These are phyloP conservation scores for Cyclotella baltica DNA, from an alignment of 108 stramenopile species.

Conservation along the genomic window DNA sequence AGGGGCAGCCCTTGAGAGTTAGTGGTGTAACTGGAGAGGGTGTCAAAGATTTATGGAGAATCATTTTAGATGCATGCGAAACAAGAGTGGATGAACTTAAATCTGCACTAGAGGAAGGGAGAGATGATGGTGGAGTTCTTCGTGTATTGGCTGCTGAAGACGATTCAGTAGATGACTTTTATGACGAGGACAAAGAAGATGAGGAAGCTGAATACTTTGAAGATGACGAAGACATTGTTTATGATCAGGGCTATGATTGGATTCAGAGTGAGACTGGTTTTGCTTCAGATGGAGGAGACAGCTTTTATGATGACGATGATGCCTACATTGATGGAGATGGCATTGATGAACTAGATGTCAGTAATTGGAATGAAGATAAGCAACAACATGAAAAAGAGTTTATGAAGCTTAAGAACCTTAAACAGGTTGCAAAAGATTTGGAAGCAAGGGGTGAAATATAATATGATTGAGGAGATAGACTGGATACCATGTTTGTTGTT, in stretches of 20 bases:
- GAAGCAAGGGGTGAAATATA: conserved; percentile 56
- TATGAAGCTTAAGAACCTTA: conserved; percentile 61
- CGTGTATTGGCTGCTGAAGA: conserved; percentile 38
- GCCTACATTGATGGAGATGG: conserved; percentile 45
- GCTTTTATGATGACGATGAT: conserved; percentile 37
- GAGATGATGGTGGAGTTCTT: conserved; percentile 49
- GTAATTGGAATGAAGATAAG: conserved; percentile 29
- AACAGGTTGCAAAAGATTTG: conserved; percentile 65
- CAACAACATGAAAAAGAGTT: conserved; percentile 55
- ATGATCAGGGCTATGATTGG: conserved; percentile 88
- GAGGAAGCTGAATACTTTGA: conserved; percentile 45
- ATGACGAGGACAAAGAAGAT: conserved; percentile 40
- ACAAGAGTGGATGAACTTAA: conserved; percentile 67
- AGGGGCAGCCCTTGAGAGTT: conserved; percentile 79
- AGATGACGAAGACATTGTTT: conserved; percentile 67
- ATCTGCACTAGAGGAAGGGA: conserved; percentile 54
- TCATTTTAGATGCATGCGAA: conserved; percentile 87
- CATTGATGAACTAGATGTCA: conserved; percentile 8
- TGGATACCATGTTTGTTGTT: too few relatives aligned
- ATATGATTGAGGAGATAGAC: too few relatives aligned
- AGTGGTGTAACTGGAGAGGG: conserved; percentile 82
- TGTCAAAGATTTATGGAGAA: conserved; percentile 77
- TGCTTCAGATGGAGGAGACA: conserved; percentile 20
- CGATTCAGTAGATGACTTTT: conserved; percentile 24
- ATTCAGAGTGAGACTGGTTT: conserved; percentile 63